Conservation (phyloP, 371 early-diverging fungal genomes). For the Amoeboaphelidium protococcarum region DNA sequence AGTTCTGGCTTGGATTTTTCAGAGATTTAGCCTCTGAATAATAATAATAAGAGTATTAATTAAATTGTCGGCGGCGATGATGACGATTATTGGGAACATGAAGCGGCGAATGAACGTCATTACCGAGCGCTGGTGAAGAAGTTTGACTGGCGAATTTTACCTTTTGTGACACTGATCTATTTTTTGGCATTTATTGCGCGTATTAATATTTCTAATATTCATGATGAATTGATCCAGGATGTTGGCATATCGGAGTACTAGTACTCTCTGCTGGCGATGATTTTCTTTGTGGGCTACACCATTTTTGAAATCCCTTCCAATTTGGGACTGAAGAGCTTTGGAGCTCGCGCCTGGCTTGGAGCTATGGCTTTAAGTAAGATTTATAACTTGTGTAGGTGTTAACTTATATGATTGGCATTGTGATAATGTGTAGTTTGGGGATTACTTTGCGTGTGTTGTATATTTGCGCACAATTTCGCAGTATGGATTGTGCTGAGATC, state of each 20-base stretch:
- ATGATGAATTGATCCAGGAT: slow-evolving; percentile 1
- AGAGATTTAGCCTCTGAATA: too few species aligned
- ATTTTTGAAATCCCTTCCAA: slow-evolving; percentile 37
- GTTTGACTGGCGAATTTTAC: slow-evolving; percentile 32
- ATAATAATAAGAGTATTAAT: too few species aligned
- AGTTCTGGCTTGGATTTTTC: too few species aligned
- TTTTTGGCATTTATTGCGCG: slow-evolving; percentile 43
- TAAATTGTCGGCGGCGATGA: too few species aligned
- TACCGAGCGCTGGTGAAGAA: slow-evolving; percentile 24
- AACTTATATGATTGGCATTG: slow-evolving; percentile 19
- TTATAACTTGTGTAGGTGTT: slow-evolving; percentile 10
- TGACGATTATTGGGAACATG: too few species aligned
- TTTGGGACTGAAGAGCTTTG: slow-evolving; percentile 23
- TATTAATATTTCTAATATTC: slow-evolving; percentile 33
- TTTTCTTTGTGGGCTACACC: slow-evolving; percentile 42
- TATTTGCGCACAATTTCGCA: slow-evolving; percentile 12
- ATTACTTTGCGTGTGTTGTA: slow-evolving; percentile 13
- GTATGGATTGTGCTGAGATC: slow-evolving; percentile 28
- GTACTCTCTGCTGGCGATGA: not conserved
- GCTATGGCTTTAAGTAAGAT: slow-evolving; percentile 10
- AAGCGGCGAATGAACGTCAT: too few species aligned
- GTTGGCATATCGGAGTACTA: not conserved
- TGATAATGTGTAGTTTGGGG: slow-evolving; percentile 9
- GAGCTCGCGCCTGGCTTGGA: slow-evolving; percentile 20
- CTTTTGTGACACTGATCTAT: slow-evolving; percentile 35